phyloP scores from a whole-genome alignment of 352 stramenopile genomes.

The Phytophthora sansomeana region DNA sequence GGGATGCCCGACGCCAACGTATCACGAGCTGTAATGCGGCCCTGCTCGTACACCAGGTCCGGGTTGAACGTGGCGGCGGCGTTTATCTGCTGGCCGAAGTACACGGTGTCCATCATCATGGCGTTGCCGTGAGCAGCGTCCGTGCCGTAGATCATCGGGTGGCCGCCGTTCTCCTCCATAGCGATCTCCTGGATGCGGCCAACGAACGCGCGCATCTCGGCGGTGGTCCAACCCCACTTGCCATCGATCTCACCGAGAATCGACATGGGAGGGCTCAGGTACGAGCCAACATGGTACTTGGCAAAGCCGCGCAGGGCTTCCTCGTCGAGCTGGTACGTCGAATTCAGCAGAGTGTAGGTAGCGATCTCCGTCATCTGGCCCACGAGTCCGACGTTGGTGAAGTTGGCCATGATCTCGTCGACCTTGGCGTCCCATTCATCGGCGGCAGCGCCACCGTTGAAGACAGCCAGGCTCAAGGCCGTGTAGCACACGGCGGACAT shows the following conservation, averaged over 20 bases:
- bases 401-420: slow-evolving; percentile 37
- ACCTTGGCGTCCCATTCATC: slow-evolving; percentile 34
- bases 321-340: slow-evolving; percentile 62
- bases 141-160: slow-evolving; percentile 84
- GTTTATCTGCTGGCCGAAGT: slow-evolving; percentile 89
- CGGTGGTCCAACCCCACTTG: slow-evolving; percentile 48
- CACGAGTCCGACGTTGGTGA: slow-evolving; percentile 48
- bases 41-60: slow-evolving; percentile 63
- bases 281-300: slow-evolving; percentile 82
- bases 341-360: slow-evolving; percentile 67
- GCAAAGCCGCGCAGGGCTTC: slow-evolving; percentile 63
- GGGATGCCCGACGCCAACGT: slow-evolving; percentile 80
- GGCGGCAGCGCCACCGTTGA: slow-evolving; percentile 15
- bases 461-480: slow-evolving; percentile 19
- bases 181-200: slow-evolving; percentile 80
- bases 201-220: slow-evolving; percentile 72
- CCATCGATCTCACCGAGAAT: slow-evolving; percentile 14
- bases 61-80: slow-evolving; percentile 88
- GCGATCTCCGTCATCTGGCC: slow-evolving; percentile 92
- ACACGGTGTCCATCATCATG: slow-evolving; percentile 74
- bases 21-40: slow-evolving; percentile 46
- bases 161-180: slow-evolving; percentile 58
- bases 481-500: slow-evolving; percentile 24
- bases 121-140: slow-evolving; percentile 89
- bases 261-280: slow-evolving; percentile 68